Base-by-base conservation (phyloP, 148 eudicot species). In the Silene latifolia region DNA sequence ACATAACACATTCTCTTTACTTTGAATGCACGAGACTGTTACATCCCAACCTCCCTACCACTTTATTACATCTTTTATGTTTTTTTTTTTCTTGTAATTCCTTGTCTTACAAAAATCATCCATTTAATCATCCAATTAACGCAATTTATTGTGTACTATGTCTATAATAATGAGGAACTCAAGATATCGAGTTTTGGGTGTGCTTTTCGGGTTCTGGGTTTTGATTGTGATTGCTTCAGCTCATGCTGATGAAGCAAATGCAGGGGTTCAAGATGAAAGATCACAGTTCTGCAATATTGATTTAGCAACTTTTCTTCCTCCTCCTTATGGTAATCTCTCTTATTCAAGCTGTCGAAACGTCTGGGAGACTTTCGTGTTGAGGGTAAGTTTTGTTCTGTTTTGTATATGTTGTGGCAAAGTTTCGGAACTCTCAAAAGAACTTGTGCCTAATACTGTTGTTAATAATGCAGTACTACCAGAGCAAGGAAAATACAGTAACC, bases 381-480 rank as follows among this genome's bases (percentile, higher is more conserved):
- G 93, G 83, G 99, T 92, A 84, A 79, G 85, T 84, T 69, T 39
- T 44, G 7, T 46, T 25, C 71, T 13, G n/a, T 23, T 57, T 7
- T 63, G 3, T 59, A 29, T 23, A 32, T 32, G 35, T 35, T 77
- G 14, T 17, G 27, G 14, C 27, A 19, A 44, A 19, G 20, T 44
- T 67, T 67, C n/a, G n/a, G n/a, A n/a, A n/a, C n/a, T n/a, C n/a
- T n/a, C n/a, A n/a, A n/a, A n/a, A n/a, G n/a, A n/a, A n/a, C n/a
- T 17, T 53, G 14, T 63, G 65, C 72, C 76, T 78, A 39, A 73
- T 74, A 15, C 35, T 25, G 29, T 19, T 23, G n/a, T 24, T 27
- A 7, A n/a, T n/a, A n/a, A 61, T 87, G 75, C 94, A 95, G 99
- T 87, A 90, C 73, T 89, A 92, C 56, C 96, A 90, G 79, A 83